These are phyloP conservation scores for Mesembryanthemum crystallinum DNA, from an alignment of 148 eudicot genomes.

Conservation along the genomic window DNA sequence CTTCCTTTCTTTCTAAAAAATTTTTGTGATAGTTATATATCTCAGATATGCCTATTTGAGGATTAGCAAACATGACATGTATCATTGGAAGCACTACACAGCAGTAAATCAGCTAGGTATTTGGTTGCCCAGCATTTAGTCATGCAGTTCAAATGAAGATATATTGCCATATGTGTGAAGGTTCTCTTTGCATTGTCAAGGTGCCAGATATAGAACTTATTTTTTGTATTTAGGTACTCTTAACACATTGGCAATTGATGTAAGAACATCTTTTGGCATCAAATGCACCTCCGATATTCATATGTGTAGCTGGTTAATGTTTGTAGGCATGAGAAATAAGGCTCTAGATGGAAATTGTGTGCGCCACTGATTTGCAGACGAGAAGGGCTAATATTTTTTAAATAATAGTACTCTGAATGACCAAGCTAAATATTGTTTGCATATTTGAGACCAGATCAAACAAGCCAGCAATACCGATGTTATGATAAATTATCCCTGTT, in stretches of 20 bases:
- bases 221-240: not conserved
- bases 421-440: not conserved
- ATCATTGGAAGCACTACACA: not conserved
- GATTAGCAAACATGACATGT: not conserved
- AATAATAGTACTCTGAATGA: not conserved
- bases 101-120: not conserved
- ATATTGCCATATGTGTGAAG: no score
- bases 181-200: no score
- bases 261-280: not conserved
- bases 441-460: not conserved
- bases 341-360: not conserved
- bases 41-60: not conserved
- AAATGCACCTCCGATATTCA: not conserved
- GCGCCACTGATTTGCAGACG: not conserved
- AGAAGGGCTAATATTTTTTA: not conserved
- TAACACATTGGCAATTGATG: not conserved
- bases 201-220: not conserved
- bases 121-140: not conserved
- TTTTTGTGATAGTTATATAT: no score
- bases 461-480: not conserved
- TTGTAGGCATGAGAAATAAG: not conserved
- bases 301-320: not conserved
- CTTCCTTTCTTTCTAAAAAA: not conserved
- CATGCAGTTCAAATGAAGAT: not conserved
- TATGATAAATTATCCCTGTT: not conserved